Base-by-base conservation (phyloP, 768 basidiomycete species). In the Boletus vinaceobasis region DNA sequence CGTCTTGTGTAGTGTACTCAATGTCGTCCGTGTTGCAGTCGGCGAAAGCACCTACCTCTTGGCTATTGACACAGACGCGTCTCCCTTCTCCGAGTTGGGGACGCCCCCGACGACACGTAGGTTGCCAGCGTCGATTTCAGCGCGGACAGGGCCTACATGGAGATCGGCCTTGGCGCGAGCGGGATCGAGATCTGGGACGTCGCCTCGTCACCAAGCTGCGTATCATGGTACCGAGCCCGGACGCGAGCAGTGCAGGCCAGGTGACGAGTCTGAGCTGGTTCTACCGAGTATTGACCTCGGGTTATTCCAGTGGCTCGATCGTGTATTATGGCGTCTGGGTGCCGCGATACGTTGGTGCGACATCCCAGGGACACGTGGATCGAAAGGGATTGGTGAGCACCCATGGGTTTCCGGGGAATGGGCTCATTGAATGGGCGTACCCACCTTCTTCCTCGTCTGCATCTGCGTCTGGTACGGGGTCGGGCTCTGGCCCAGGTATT, bases 141-240 rank as follows among this genome's bases (percentile, higher is more conserved):
- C 9, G 83, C 81, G 23, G 89, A 90, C 62, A 88, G 89, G 3
- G 79, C 82, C 10, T 96, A 88, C 73, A 77, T 98, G 19, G 92
- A 87, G 2, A 74, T 96, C 33, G 94, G 93, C 0, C 73, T 86
- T 31, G 87, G 90, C 6, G 80, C 77, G 0, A 96, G 95, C 0
- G 86, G 87, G 4, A 89, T 98, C 36, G 93, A 97, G 73, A 81
- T 98, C n/a, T 97, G 94, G 91, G 96, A 98, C 65, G 83, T 88
- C 3, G 88, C 93, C 62, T 74, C 81, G 0, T 83, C 83, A 1
- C 82, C 63, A 90, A 88, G 66, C 75, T 98, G 54, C 79, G 96
- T 9, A 91, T 90, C n/a, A 98, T 99, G 96, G 81, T 86, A 46
- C 60, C 67, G 4, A 57, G 52, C 43, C 66, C 59, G 3, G 67